Evolutionary conservation across 2,329 filamentous ascomycete species (phyloP).

Genomic region (Pseudogymnoascus sp.): DNA sequence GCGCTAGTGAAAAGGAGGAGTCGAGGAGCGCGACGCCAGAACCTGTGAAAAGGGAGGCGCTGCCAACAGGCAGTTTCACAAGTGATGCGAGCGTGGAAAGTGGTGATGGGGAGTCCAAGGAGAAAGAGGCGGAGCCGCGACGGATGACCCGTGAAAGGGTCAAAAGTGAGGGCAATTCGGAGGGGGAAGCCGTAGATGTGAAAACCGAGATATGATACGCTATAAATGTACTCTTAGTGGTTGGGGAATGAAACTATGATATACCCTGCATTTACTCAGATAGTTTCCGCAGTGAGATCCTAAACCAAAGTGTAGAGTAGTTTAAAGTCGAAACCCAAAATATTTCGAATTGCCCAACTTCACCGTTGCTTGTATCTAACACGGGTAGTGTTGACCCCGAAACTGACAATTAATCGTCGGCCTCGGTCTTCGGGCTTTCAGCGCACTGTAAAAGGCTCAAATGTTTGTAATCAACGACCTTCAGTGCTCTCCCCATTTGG

Average conservation of each 20-base stretch:
- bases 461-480: neutral
- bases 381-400: neutral
- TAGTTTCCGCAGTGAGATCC: neutral
- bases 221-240: conserved; percentile 2
- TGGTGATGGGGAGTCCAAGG: neutral
- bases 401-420: neutral
- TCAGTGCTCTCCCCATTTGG: neutral
- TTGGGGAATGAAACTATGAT: neutral
- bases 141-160: neutral
- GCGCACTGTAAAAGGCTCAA: neutral
- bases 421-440: neutral
- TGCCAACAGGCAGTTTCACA: neutral
- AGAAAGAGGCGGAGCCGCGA: neutral
- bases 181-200: neutral
- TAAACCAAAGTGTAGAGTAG: neutral
- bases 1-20: neutral
- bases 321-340: neutral
- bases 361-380: neutral
- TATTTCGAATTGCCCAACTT: neutral
- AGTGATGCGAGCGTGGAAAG: neutral
- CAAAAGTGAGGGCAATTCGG: neutral
- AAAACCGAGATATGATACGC: conserved; percentile 4
- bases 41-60: neutral
- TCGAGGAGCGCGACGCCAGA: neutral
- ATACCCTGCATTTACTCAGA: neutral